Base-by-base conservation (phyloP, 2,329 filamentous ascomycete species). In the Blumeria graminis region DNA sequence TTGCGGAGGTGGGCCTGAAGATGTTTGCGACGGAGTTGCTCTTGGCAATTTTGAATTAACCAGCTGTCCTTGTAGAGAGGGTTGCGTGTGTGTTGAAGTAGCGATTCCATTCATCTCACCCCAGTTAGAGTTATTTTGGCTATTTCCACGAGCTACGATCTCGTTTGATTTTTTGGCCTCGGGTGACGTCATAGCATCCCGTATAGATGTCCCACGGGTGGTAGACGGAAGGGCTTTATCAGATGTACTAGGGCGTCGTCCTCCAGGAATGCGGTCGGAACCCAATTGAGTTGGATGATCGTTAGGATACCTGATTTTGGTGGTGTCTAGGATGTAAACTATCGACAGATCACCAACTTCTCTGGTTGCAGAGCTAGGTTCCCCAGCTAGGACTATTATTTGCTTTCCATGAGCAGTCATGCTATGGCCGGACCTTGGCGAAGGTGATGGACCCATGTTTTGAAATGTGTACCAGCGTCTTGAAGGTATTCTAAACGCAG, bases 401-500 rank as follows among this genome's bases (percentile, higher is more conserved):
- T 89, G 85, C 68, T 94, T 95, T 34, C 86, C 87, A 60, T 90
- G 86, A 1, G 88, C 82, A 1, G 92, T 96, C 92, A 98, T 96
- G 68, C 88, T 95, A 68, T 98, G 92, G 1, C 92, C 92, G 14
- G 90, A 96, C 58, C 92, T 78, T 35, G 92, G 82, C 3, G 89
- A 95, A 0, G 92, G 92, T 0, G 89, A 93, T 3, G 89, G 89
- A 0, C 92, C 92, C 92, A 98, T 98, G 66, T 98, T 98, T 66
- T 98, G 92, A 70, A 98, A 98, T 38, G 92, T 98, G 68, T 96
- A 98, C 92, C 92, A 98, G 58, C 92, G 80, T 61, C 86, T 81
- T 10, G 88, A 88, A 0, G 83, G 80, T 63, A 86, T 86, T 54
- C 81, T 76, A 68, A 86, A 86, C 9, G 92, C 92, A 1, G 92